These are phyloP conservation scores for Fusarium sp. DNA, from an alignment of 2,329 filamentous ascomycete species.

Conservation along the genomic window DNA sequence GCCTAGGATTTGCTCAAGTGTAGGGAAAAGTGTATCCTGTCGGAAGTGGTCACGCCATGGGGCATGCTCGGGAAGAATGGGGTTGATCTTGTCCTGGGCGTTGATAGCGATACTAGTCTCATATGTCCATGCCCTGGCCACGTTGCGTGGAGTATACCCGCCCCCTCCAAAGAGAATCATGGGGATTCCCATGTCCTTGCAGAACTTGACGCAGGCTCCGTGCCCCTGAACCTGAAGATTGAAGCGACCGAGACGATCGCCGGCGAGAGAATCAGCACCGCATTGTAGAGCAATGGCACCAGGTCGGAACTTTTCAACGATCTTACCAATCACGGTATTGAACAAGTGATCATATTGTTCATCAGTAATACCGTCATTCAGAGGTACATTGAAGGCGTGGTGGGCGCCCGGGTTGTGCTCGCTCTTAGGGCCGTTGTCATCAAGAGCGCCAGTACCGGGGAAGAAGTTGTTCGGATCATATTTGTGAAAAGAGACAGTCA, in stretches of 20 bases:
- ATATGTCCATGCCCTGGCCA: slow-evolving; percentile 95
- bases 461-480: slow-evolving; percentile 89
- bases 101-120: slow-evolving; percentile 92
- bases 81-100: slow-evolving; percentile 74
- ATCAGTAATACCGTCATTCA: slow-evolving; percentile 92
- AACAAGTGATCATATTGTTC: slow-evolving; percentile 89
- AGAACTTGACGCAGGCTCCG: slow-evolving; percentile 88
- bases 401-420: slow-evolving; percentile 89
- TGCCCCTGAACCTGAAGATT: slow-evolving; percentile 97
- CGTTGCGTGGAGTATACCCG: slow-evolving; percentile 95
- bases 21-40: slow-evolving; percentile 87
- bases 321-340: slow-evolving; percentile 79
- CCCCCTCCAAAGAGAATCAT: slow-evolving; percentile 93
- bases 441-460: slow-evolving; percentile 87
- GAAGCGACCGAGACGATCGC: slow-evolving; percentile 93
- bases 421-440: slow-evolving; percentile 85
- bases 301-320: slow-evolving; percentile 86
- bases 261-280: slow-evolving; percentile 92
- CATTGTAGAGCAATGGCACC: slow-evolving; percentile 94
- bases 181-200: slow-evolving; percentile 83
- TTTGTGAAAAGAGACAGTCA: slow-evolving; percentile 97
- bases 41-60: slow-evolving; percentile 91
- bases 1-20: slow-evolving; percentile 76
- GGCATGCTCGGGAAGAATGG: slow-evolving; percentile 80
- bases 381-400: slow-evolving; percentile 89